These are phyloP conservation scores for Paraphaeosphaeria minitans DNA, from an alignment of 2,329 filamentous ascomycete genomes.

Conservation along the genomic window DNA sequence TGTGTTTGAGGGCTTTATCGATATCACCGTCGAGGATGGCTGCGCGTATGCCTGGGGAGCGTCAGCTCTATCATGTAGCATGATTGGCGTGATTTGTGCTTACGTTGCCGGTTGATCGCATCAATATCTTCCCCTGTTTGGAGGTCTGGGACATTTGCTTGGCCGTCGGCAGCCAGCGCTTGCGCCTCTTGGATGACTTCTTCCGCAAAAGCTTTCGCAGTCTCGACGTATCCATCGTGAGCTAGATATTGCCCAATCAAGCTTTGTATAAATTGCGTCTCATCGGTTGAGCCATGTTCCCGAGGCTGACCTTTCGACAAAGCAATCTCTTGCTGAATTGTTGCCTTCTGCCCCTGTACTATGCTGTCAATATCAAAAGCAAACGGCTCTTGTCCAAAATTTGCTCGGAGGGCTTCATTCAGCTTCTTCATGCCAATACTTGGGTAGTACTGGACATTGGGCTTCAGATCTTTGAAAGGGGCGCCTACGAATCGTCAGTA, in stretches of 20 bases:
- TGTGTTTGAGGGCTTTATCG: conserved; percentile 84
- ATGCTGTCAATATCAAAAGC: conserved; percentile 88
- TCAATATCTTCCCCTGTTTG: conserved; percentile 82
- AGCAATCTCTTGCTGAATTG: conserved; percentile 42
- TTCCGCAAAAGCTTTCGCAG: conserved; percentile 82
- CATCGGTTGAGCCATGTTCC: conserved; percentile 57
- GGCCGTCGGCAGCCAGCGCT: conserved; percentile 66
- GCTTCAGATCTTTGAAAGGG: conserved; percentile 70
- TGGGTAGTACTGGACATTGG: conserved; percentile 66
- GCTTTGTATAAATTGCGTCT: conserved; percentile 80
- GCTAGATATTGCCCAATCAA: conserved; percentile 87
- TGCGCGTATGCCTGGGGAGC: conserved; percentile 73
- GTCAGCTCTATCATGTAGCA: conserved; percentile 13
- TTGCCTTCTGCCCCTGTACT: conserved; percentile 56
- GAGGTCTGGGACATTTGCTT: conserved; percentile 57
- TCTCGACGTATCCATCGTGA: conserved; percentile 95
- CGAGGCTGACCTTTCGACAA: conserved; percentile 23
- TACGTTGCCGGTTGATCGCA: conserved; percentile 84
- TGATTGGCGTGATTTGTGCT: conserved; percentile 35
- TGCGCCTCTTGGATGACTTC: conserved; percentile 77
- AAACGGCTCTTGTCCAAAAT: conserved; percentile 75
- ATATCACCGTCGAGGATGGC: conserved; percentile 92
- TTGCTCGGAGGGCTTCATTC: conserved; percentile 62
- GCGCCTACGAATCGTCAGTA: conserved; percentile 58
- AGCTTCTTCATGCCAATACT: conserved; percentile 70